A percentile compares a stretch with the other conserved stretches of the same genome.
These are phyloP conservation scores for Hypoxylon lienhwacheense DNA, from an alignment of 495 filamentous ascomycete species.

Conservation along the genomic window DNA sequence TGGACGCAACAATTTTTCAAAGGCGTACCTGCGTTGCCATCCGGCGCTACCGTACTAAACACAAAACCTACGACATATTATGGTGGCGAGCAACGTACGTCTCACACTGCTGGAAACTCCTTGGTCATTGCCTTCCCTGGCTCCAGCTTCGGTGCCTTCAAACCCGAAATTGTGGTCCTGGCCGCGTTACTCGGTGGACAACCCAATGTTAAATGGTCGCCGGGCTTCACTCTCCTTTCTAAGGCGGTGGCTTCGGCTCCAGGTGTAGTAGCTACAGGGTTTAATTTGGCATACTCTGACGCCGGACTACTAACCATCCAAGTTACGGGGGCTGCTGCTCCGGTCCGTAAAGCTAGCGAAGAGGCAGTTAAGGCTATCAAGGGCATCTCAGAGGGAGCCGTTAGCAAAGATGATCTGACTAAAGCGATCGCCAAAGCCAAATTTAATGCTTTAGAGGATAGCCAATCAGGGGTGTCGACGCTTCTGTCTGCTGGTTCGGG, in stretches of 20 bases:
- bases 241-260: conserved; percentile 70
- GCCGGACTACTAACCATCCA: conserved; percentile 85
- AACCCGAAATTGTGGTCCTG: conserved; percentile 88
- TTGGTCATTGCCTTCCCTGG: conserved; percentile 91
- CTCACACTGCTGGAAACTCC: conserved; percentile 70
- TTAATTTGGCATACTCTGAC: conserved; percentile 87
- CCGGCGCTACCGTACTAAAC: conserved; percentile 45
- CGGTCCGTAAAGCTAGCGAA: conserved; percentile 60
- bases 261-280: conserved; percentile 66
- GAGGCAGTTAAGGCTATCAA: conserved; percentile 79
- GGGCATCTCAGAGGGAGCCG: conserved; percentile 70
- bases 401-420: conserved; percentile 80
- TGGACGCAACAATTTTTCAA: conserved; percentile 93
- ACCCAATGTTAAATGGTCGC: conserved; percentile 91
- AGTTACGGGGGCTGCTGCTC: conserved; percentile 69
- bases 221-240: conserved; percentile 85
- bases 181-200: conserved; percentile 87
- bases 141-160: conserved; percentile 74
- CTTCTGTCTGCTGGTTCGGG: conserved; percentile 55
- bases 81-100: conserved; percentile 90
- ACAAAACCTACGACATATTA: conserved; percentile 73
- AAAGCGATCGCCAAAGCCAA: conserved; percentile 93
- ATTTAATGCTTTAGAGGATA: conserved; percentile 85
- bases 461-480: conserved; percentile 64
- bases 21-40: conserved; percentile 47